These are phyloP conservation scores for Pseudocercospora eumusae DNA, from an alignment of 2,329 filamentous ascomycete species.

Conservation along the genomic window DNA sequence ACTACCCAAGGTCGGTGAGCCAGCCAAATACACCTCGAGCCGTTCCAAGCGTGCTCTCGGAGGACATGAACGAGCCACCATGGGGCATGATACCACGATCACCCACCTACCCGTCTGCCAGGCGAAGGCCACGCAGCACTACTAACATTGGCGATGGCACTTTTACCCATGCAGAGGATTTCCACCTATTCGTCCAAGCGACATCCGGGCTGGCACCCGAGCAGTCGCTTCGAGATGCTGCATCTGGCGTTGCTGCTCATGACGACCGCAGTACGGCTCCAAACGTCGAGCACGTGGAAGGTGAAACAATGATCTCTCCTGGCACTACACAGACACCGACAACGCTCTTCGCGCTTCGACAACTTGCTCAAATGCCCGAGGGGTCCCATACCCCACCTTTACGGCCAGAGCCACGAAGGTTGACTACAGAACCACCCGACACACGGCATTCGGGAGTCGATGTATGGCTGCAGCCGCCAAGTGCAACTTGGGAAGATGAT, in stretches of 20 bases:
- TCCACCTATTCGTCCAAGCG: conserved; percentile 38
- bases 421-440: conserved; percentile 2
- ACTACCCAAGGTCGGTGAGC: conserved; percentile 30
- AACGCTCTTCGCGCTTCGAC: conserved; percentile 31
- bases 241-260: conserved; percentile 7
- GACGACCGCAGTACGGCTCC: conserved; percentile 6
- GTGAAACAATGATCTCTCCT: conserved; percentile 26
- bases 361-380: conserved; percentile 33
- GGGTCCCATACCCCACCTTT: conserved; percentile 3
- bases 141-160: conserved; percentile 27
- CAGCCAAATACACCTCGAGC: conserved; percentile 31
- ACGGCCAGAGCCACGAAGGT: conserved; percentile 13
- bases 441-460: conserved; percentile 22
- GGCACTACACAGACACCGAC: conserved; percentile 31
- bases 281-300: background rate
- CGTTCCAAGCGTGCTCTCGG: conserved; percentile 14
- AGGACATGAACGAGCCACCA: conserved; percentile 17
- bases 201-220: conserved; percentile 38
- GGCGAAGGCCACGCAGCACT: conserved; percentile 20
- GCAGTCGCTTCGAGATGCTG: conserved; percentile 18
- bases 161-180: conserved; percentile 36
- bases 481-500: conserved; percentile 16
- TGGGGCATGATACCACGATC: conserved; percentile 21
- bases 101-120: conserved; percentile 28
- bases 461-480: conserved; percentile 29